Evolutionary conservation across 176 grass and related monocot species (phyloP).

Genomic region (Metroxylon sagu): DNA sequence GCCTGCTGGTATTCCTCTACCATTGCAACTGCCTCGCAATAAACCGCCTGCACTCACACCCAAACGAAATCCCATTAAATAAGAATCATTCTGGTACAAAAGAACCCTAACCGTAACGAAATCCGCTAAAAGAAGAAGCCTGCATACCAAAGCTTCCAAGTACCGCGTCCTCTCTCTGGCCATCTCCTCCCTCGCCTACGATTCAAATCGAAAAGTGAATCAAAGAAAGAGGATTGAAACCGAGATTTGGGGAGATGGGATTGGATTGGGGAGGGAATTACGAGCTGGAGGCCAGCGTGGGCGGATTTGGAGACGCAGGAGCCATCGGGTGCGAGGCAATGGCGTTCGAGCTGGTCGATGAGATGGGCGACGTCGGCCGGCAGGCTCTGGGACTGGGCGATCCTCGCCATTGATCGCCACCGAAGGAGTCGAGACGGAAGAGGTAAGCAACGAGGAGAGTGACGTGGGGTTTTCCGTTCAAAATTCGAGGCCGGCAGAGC

Average conservation of each 20-base stretch:
- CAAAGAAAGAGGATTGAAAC: not conserved
- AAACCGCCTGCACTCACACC: conserved; percentile 44
- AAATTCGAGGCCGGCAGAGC: too few relatives aligned
- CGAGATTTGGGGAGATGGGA: too few relatives aligned
- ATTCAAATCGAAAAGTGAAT: not conserved
- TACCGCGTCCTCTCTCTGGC: conserved; percentile 62
- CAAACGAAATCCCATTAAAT: too few relatives aligned
- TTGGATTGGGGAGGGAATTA: conserved; percentile 1
- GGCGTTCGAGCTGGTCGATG: conserved; percentile 80
- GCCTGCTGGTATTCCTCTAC: conserved; percentile 85
- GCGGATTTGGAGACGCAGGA: conserved; percentile 72
- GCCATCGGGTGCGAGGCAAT: conserved; percentile 79
- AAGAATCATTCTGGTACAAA: conserved; percentile 3
- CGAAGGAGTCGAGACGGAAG: not conserved
- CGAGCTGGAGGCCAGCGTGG: conserved; percentile 69
- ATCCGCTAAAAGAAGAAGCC: not conserved
- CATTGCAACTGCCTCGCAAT: conserved; percentile 74
- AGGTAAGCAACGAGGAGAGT: too few relatives aligned
- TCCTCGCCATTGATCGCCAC: conserved; percentile 49
- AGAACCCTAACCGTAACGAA: conserved; percentile 6
- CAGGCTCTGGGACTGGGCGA: conserved; percentile 44
- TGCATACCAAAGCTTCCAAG: conserved; percentile 79
- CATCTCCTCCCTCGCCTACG: conserved; percentile 84
- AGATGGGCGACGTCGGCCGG: conserved; percentile 65
- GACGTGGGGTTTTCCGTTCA: too few relatives aligned